Evolutionary conservation across 495 filamentous ascomycete species (phyloP), one percentile per base, ranked within the genome.

Genomic region (Xylaria venustula): DNA sequence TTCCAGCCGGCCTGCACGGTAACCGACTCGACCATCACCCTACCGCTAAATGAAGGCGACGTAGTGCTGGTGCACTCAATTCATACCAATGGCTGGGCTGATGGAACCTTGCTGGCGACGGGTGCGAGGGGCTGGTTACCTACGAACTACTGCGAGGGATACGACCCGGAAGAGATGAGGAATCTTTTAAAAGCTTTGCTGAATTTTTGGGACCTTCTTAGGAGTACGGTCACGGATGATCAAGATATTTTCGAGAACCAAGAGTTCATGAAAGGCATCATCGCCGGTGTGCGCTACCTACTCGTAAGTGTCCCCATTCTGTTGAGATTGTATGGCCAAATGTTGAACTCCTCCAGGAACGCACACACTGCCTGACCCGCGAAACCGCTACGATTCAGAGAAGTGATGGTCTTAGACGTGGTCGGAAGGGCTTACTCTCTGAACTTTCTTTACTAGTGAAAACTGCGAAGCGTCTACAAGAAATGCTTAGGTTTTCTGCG

Each of bases 21-120:
- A 53, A 70, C 75, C 17, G 88, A 91, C 51, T 87, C 89, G 19
- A 93, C 91, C 8, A 89, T 98, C 59, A 97, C 93, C 19, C 74
- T 97, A 8, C 90, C 92, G 6, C 81, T 99, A 30, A 90, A 91
- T 64, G 85, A 89, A 65, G 95, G 94, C 53, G 95, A 98, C 65
- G 84, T 99, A 22, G 90, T 99, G 52, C 75, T 99, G 57, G 87
- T 99, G 34, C 95, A 99, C 74, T 97, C 94, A 14, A 89, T 99
- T 65, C 95, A 99, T 76, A 92, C 91, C 50, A 99, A 97, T 78
- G 95, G 95, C 67, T 99, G 95, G 95, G 95, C 94, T 41, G 95
- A 99, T 74, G 95, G 95, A 41, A 99, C 95, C n/a, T 79, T 97
- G 45, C 75, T 99, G 54, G 83, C 89, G 54, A 89, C 91, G 12